phyloP scores from a whole-genome alignment of 768 basidiomycete genomes.

The Pleurotus djamor region DNA sequence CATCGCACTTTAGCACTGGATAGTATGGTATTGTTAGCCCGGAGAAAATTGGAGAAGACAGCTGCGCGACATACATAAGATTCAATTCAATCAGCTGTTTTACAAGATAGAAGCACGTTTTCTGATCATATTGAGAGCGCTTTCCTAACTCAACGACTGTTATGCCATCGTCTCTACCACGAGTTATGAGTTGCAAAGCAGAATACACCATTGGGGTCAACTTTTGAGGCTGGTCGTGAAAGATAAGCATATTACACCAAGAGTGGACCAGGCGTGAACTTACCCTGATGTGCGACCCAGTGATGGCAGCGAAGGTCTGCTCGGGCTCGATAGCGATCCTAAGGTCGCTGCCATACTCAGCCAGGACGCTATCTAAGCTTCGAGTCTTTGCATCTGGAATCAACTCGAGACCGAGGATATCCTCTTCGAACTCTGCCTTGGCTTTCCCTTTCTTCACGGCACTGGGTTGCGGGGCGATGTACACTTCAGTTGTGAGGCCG shows the following conservation, averaged over 20 bases:
- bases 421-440: constrained; percentile 49
- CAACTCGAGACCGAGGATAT: constrained; percentile 44
- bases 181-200: constrained; percentile 80
- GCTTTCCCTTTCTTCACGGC: constrained; percentile 63
- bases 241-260: constrained; percentile 5
- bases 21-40: neutral
- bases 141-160: constrained; percentile 78
- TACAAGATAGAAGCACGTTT: constrained; percentile 86
- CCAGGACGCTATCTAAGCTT: constrained; percentile 54
- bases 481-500: constrained; percentile 63
- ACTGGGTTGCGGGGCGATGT: constrained; percentile 74
- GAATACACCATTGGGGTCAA: constrained; percentile 85
- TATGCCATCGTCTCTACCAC: constrained; percentile 74
- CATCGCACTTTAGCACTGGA: constrained; percentile 72
- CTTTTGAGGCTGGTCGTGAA: constrained; percentile 58
- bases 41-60: neutral
- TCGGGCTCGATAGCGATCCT: constrained; percentile 77
- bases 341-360: constrained; percentile 58
- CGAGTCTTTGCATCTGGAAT: constrained; percentile 54
- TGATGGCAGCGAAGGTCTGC: constrained; percentile 74
- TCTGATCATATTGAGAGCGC: constrained; percentile 82
- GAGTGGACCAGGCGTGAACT: constrained; percentile 19
- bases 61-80: constrained; percentile 53
- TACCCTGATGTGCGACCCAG: constrained; percentile 83
- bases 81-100: constrained; percentile 72